Conservation (phyloP, 2,329 filamentous ascomycete genomes). For the Pezicula carpinea region DNA sequence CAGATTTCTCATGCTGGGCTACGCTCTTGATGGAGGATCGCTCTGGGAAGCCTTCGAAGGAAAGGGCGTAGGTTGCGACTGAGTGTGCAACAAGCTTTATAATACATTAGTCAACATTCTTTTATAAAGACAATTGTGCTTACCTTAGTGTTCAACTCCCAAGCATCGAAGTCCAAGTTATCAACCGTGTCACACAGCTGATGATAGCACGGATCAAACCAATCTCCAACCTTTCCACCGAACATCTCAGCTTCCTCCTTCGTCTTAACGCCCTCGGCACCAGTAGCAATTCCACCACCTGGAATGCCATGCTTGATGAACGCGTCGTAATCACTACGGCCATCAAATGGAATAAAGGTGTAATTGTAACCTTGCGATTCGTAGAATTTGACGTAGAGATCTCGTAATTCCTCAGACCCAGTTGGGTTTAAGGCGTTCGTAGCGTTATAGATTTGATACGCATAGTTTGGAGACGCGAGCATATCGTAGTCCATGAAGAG, state of each 20-base stretch:
- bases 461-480: slow-evolving; percentile 62
- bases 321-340: slow-evolving; percentile 73
- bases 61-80: slow-evolving; percentile 64
- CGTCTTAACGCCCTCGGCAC: slow-evolving; percentile 74
- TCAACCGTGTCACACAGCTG: slow-evolving; percentile 54
- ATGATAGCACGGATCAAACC: slow-evolving; percentile 58
- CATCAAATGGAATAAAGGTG: slow-evolving; percentile 71
- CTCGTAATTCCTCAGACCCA: slow-evolving; percentile 65
- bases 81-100: slow-evolving; percentile 62
- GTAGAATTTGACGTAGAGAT: slow-evolving; percentile 67
- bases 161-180: slow-evolving; percentile 56
- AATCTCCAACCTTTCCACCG: slow-evolving; percentile 62
- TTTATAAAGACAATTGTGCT: slow-evolving; percentile 12
- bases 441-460: slow-evolving; percentile 66
- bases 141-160: slow-evolving; percentile 57
- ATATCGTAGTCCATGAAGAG: slow-evolving; percentile 70
- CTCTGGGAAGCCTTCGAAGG: slow-evolving; percentile 61
- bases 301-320: slow-evolving; percentile 72
- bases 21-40: slow-evolving; percentile 32
- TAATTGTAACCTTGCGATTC: slow-evolving; percentile 56
- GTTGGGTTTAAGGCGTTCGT: slow-evolving; percentile 65
- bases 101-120: slow-evolving; percentile 16
- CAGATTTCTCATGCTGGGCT: slow-evolving; percentile 29
- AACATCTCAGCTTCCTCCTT: slow-evolving; percentile 60
- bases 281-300: slow-evolving; percentile 71